Evolutionary conservation across 2,329 filamentous ascomycete genomes (phyloP).

Genomic region (Xylariomycetidae sp.): DNA sequence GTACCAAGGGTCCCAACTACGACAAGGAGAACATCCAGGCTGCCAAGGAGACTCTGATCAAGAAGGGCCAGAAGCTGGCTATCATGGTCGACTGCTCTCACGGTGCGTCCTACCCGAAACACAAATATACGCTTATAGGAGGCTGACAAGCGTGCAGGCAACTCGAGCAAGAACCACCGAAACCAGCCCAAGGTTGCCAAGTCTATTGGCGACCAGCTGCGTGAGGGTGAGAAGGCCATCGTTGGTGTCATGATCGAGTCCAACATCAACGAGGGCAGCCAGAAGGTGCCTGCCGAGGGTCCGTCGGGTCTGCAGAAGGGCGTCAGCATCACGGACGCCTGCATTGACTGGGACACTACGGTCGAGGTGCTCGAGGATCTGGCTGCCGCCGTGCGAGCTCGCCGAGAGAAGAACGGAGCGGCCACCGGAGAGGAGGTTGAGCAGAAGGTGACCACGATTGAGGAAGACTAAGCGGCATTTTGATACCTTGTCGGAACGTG

Average conservation of each 20-base stretch:
- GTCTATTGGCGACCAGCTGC: constrained; percentile 75
- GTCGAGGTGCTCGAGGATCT: constrained; percentile 77
- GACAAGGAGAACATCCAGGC: constrained; percentile 76
- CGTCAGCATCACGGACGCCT: constrained; percentile 92
- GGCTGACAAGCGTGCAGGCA: constrained; percentile 49
- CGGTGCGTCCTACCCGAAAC: constrained; percentile 44
- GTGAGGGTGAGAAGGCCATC: constrained; percentile 79
- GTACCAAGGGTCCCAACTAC: constrained; percentile 88
- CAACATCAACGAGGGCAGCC: constrained; percentile 86
- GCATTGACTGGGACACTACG: constrained; percentile 88
- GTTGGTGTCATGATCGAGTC: constrained; percentile 99
- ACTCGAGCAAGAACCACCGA: constrained; percentile 94
- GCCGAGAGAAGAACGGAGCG: constrained; percentile 51
- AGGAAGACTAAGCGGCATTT: constrained; percentile 38
- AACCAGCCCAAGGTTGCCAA: constrained; percentile 94
- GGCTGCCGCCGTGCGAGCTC: constrained; percentile 72
- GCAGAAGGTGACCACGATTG: constrained; percentile 39
- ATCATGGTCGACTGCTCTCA: constrained; percentile 99
- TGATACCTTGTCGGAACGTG: no score
- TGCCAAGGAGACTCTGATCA: constrained; percentile 69
- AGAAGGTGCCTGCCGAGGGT: constrained; percentile 82
- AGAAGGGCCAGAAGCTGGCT: constrained; percentile 79
- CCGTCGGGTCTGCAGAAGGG: constrained; percentile 75
- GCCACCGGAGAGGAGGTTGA: constrained; percentile 24
- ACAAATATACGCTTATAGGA: not conserved